Base-by-base conservation (phyloP, 108 stramenopile genomes). In the Pseudonitzschia pungens region DNA sequence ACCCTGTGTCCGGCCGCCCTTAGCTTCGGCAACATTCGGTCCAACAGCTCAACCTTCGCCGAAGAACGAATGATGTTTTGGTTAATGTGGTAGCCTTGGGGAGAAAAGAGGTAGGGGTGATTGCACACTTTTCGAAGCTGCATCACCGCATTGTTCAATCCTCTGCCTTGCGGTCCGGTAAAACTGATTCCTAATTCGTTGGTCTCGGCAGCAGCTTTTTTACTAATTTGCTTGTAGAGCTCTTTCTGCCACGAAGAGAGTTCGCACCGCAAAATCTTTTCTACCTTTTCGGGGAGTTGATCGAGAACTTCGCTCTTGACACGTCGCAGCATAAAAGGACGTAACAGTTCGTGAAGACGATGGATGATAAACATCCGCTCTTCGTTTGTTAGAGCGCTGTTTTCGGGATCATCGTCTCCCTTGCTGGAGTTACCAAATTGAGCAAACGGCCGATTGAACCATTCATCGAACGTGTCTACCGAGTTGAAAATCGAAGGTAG, bases 101-200 rank as follows among this genome's bases (percentile, higher is more conserved):
- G 84, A 22, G 85, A 81, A 76, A 95, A 96, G 15, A 96, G 80
- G 52, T 77, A 93, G 3, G 97, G 97, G 74, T 98, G 95, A 59
- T 95, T 96, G 82, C 91, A 88, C 1, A 93, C 90, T 72, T 97
- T 97, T 41, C 94, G 84, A 11, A 97, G 85, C 77, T 97, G 97
- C 96, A 93, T 96, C 16, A 94, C 89, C 14, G 93, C 87, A 76
- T 98, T 96, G 78, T 94, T 94, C 54, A 95, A 72, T 3, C 91
- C 91, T 11, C 92, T 75, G 31, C 79, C 74, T n/a, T 50, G 53
- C 6, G 75, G 65, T 32, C 68, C 72, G 16, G 58, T 40, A 27
- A 33, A 20, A 24, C 45, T 51, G 26, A 53, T 65, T 4, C 67
- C 70, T 3, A 76, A 20, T 18, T 78, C 74, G 48, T 83, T 85